Base-by-base conservation (phyloP, 805 yeast genomes). In the Hemisphaericaspora nanyangensis region DNA sequence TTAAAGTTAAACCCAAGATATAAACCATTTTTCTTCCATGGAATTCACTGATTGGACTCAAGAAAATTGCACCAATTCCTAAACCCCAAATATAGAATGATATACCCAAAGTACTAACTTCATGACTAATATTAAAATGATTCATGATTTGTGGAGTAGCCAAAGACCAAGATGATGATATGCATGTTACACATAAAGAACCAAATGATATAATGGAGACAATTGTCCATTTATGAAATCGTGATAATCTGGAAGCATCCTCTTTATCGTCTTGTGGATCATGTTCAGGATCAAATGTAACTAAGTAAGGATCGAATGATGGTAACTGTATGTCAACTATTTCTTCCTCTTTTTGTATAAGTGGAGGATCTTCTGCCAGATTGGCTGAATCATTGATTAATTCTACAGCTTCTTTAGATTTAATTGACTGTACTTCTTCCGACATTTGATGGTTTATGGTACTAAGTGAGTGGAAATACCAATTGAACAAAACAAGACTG, bases 41-140 rank as follows among this genome's bases (percentile, higher is more conserved):
- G 25, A 77, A 59, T 54, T 85, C 93, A 16, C 85, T 77, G 11
- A 77, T 52, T 37, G 77, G 75, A 2, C 88, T 83, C 40, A 83
- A 47, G 37, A 60, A 55, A 19, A 58, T 49, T 1, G 60, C 60
- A 6, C 65, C 63, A 6, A 50, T 46, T 12, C 64, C 64, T 29
- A 60, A 42, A 5, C 56, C 56, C 50, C 52, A 49, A 17, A 58
- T 55, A 39, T 46, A 60, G n/a, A 52, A 39, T 15, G 63, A 52
- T 6, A 59, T 56, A 7, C 63, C 63, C 12, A 59, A 43, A 7
- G 53, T 46, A 20, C 51, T 46, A 5, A 56, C 56, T 37, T 55
- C 62, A 34, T 52, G 58, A 25, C 55, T 40, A 1, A 58, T 43
- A 7, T 43, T 34, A 31, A 52, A 59, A 29, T 58, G 55, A n/a